Percentiles rank a stretch among this genome's conserved stretches.
Conservation (phyloP, 2,329 filamentous ascomycete genomes). For the Cordyceps cicadae region DNA sequence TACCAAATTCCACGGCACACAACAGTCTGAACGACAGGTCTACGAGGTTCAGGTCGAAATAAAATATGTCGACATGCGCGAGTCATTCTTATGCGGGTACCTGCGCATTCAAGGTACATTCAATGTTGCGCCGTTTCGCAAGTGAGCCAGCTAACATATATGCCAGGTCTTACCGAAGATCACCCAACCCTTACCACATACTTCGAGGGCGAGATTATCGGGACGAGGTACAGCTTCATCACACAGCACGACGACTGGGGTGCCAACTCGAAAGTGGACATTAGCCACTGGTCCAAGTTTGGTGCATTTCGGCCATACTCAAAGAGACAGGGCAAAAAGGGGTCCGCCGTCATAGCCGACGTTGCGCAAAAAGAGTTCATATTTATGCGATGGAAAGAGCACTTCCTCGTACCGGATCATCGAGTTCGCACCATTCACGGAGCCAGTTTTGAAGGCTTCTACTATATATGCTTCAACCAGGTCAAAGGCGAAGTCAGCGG, state of each 20-base stretch:
- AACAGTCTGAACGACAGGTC: slow-evolving; percentile 84
- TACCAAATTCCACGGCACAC: slow-evolving; percentile 81
- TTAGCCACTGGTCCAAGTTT: slow-evolving; percentile 90
- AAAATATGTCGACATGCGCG: slow-evolving; percentile 88
- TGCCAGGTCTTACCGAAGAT: slow-evolving; percentile 78
- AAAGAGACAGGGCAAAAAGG: slow-evolving; percentile 51
- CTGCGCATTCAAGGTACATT: slow-evolving; percentile 78
- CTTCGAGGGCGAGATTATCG: slow-evolving; percentile 97
- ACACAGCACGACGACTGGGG: slow-evolving; percentile 89
- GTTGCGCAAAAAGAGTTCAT: slow-evolving; percentile 76
- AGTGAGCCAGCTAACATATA: slow-evolving; percentile 3
- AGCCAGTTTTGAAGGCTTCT: slow-evolving; percentile 96
- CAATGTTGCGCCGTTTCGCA: slow-evolving; percentile 18
- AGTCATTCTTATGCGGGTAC: slow-evolving; percentile 93
- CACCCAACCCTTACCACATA: slow-evolving; percentile 97
- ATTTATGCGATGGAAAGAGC: slow-evolving; percentile 99
- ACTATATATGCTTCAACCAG: slow-evolving; percentile 99
- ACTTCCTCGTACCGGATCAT: slow-evolving; percentile 93
- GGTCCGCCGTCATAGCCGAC: slow-evolving; percentile 53
- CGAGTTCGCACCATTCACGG: slow-evolving; percentile 83
- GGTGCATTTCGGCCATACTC: slow-evolving; percentile 71
- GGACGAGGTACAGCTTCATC: slow-evolving; percentile 86
- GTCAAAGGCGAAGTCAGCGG: slow-evolving; percentile 76
- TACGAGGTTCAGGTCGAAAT: slow-evolving; percentile 97
- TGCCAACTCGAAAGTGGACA: slow-evolving; percentile 80